Base-by-base conservation (phyloP, 106 monocot genomes). In the Platanthera zijinensis region DNA sequence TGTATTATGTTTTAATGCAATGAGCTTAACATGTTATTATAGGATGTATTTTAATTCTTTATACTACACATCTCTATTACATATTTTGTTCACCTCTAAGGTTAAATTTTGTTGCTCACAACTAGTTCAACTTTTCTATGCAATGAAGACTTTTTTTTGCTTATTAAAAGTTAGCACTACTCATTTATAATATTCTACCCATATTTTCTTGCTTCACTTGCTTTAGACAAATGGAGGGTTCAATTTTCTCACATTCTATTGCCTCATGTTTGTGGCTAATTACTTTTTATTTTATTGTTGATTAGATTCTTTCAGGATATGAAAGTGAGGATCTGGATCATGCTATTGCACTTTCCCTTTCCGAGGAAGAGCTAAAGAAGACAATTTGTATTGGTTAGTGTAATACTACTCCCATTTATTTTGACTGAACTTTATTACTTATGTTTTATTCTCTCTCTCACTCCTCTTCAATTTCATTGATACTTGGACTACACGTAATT, bases 341-440 rank as follows among this genome's bases (percentile, higher is more conserved):
- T 73, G 95, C 96, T 72, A 93, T 93, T 73, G 90, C 96, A 76
- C 82, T 93, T 73, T 93, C 96, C 17, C 84, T 93, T 39, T 86
- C 81, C 66, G 96, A 89, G 77, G 90, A 89, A 79, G 96, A 92
- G 62, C 81, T 86, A 14, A 76, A 68, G 70, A 89, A 90, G 69
- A 83, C 80, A 63, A 90, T 92, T 61, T 78, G 75, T 13, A 73
- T 72, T 77, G 90, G 93, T 93, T 68, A 85, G 84, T 81, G n/a
- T 47, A 71, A 28, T 48, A 18, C 39, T 46, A 12, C 14, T 76
- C 1, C 19, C 4, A 39, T 57, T 39, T 66, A 66, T 66, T 4
- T 66, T 30, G 17, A 32, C 10, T 66, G 66, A 66, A 66, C 10
- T 21, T 39, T 32, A 56, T 13, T 30, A 39, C 21, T 30, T 56